Evolutionary conservation across 108 stramenopile species (phyloP), one percentile per base, ranked within the genome.

Genomic region (Fragilaria radians): DNA sequence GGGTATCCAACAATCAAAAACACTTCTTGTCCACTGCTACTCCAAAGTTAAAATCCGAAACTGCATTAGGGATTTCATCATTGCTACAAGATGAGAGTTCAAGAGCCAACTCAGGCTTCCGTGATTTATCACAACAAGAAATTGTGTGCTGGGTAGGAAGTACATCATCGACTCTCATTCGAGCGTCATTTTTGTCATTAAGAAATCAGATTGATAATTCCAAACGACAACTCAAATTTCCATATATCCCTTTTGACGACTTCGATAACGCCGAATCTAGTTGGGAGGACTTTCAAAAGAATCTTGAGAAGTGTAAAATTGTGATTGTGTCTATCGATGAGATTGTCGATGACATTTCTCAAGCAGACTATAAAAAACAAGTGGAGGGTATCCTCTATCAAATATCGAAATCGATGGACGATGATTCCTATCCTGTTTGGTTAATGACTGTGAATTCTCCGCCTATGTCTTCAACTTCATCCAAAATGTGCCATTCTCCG

Each of bases 161-260:
- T 25, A 14, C 57, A 0, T 72, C 72, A 5, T 68, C 72, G 24
- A 7, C 55, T 5, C n/a, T n/a, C 4, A 24, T 73, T 3, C 48
- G 57, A 11, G 30, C 32, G 4, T 30, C 67, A 1, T 81, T 81
- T 54, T 46, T 67, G 28, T 19, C 61, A 23, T 25, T 74, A 0
- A 59, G 70, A 61, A 34, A 54, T n/a, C 49, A 48, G 1, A 42
- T 81, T 9, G 32, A 21, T 24, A 29, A 46, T 11, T 9, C 33
- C 17, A 74, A 81, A 34, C 70, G 79, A n/a, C 79, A 74, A 2
- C 76, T 81, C 57, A 81, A 81, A 32, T 81, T 81, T 32, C 71
- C 76, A 28, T 62, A 59, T 9, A 59, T 73, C 32, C 19, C 45
- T 25, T 45, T 55, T 32, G 46, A 51, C 0, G 32, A 49, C 22